Conservation (phyloP, 2,329 filamentous ascomycete genomes). For the Penicillium occitanis region DNA sequence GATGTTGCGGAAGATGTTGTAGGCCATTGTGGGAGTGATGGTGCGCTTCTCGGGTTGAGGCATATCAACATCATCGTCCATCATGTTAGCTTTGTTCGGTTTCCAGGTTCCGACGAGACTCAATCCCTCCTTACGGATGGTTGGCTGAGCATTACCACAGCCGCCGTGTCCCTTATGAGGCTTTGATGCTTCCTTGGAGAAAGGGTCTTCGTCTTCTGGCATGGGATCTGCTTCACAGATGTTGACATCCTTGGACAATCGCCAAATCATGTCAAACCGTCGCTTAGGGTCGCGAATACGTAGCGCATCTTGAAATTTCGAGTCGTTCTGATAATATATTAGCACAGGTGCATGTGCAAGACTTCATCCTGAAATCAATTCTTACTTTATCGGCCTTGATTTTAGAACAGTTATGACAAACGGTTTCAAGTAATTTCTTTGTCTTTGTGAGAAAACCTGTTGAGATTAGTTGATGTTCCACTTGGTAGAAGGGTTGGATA, state of each 20-base stretch:
- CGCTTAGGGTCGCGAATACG: constrained; percentile 86
- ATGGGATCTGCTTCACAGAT: constrained; percentile 77
- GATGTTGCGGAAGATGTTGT: constrained; percentile 84
- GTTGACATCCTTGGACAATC: constrained; percentile 83
- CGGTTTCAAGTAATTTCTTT: constrained; percentile 98
- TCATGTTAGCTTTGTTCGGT: constrained; percentile 65
- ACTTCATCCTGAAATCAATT: constrained; percentile 40
- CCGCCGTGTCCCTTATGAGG: constrained; percentile 70
- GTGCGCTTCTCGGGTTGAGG: constrained; percentile 74
- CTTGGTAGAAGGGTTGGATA: not conserved
- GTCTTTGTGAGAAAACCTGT: constrained; percentile 94
- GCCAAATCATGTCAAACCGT: constrained; percentile 90
- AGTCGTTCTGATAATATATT: constrained; percentile 67
- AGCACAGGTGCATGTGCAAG: constrained; percentile 24
- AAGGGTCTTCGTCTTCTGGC: constrained; percentile 66
- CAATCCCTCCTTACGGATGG: constrained; percentile 81
- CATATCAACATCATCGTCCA: constrained; percentile 61
- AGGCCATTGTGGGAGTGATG: constrained; percentile 79
- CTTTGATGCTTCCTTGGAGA: constrained; percentile 60
- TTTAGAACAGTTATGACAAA: constrained; percentile 98
- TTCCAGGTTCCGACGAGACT: constrained; percentile 77
- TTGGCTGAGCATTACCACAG: constrained; percentile 87
- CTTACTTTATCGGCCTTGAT: constrained; percentile 97
- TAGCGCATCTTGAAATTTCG: constrained; percentile 78
- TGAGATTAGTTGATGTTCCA: constrained; percentile 31